Percentiles rank a stretch among this genome's conserved stretches.
Evolutionary conservation across 345 rosid genomes (phyloP).

Genomic region (Brassica juncea): DNA sequence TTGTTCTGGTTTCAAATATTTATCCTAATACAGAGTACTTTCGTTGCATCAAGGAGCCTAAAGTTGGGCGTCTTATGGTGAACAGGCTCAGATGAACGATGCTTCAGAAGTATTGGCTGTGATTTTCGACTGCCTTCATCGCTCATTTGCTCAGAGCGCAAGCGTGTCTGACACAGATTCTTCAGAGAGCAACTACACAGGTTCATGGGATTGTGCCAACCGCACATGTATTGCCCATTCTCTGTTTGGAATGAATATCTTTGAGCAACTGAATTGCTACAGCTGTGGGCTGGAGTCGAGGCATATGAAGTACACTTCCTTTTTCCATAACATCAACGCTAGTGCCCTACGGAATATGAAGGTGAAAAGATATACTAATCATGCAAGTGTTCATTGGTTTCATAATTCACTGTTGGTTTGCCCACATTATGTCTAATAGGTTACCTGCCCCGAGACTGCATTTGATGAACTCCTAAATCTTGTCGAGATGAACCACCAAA

Average conservation of each 20-base stretch:
- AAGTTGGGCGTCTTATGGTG: constrained; percentile 25
- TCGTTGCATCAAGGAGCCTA: constrained; percentile 7
- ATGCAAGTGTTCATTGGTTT: background rate
- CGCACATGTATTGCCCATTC: constrained; percentile 76
- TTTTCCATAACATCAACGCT: constrained; percentile 93
- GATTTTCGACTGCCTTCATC: constrained; percentile 90
- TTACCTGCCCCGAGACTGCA: constrained; percentile 65
- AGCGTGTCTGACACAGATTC: constrained; percentile 66
- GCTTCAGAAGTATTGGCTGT: constrained; percentile 95
- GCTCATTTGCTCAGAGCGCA: constrained; percentile 62
- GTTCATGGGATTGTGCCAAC: constrained; percentile 84
- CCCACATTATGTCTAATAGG: constrained; percentile 46
- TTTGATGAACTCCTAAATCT: constrained; percentile 75
- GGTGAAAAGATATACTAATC: constrained; percentile 47
- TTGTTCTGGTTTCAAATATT: constrained; percentile 2
- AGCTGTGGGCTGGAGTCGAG: constrained; percentile 83
- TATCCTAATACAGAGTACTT: background rate
- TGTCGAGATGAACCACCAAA: constrained; percentile 88
- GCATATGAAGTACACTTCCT: constrained; percentile 84
- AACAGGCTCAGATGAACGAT: constrained; percentile 97
- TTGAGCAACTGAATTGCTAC: constrained; percentile 77
- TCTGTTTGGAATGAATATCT: constrained; percentile 88
- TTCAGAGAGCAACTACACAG: constrained; percentile 55
- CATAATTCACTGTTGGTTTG: constrained; percentile 10
- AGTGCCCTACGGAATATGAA: constrained; percentile 79